Base-by-base conservation (phyloP, 2,329 filamentous ascomycete genomes). In the Celoporthe dispersa region DNA sequence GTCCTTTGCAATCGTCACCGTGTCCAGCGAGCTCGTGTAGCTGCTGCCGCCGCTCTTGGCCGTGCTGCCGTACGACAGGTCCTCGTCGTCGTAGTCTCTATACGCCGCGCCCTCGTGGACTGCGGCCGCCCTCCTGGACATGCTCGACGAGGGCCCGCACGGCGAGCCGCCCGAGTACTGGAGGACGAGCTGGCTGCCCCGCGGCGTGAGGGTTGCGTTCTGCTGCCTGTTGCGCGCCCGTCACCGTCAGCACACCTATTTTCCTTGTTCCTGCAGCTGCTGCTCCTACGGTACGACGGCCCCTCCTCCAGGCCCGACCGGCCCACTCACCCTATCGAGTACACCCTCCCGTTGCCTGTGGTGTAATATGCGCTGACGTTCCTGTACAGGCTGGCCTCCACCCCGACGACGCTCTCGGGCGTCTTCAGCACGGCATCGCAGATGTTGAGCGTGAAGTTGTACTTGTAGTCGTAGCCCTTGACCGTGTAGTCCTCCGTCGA, bases 371-470 rank as follows among this genome's bases (percentile, higher is more conserved):
- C 93, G 83, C 91, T 94, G 74, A 95, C 88, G 75, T 95, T 94
- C 80, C 83, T 83, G 90, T 90, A 93, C 63, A 84, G 75, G 68
- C 79, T 78, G 79, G 87, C 84, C 60, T 89, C 84, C 3, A 94
- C 79, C n/a, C 90, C 92, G 14, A 87, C 85, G 12, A 92, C 87
- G 72, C 88, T 83, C 59, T 85, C 82, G 28, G 92, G 83, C 22
- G 87, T 82, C 74, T 92, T 88, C 22, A 94, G 86, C n/a, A 94
- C 91, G 1, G 92, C 84, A 48, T 86, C 90, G 82, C 93, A 96
- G 75, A 96, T 90, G 81, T 96, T 96, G 75, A 95, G 78, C 1
- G 92, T 95, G 77, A 96, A 96, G 82, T 95, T 95, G 73, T 89
- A 88, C 73, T 88, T 89, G 75, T 94, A 93, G 80, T 95, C 93